A percentile compares a stretch with the other conserved stretches of the same genome.
Evolutionary conservation across 176 grass and related monocot species (phyloP).

Genomic region (Raddia guianensis): DNA sequence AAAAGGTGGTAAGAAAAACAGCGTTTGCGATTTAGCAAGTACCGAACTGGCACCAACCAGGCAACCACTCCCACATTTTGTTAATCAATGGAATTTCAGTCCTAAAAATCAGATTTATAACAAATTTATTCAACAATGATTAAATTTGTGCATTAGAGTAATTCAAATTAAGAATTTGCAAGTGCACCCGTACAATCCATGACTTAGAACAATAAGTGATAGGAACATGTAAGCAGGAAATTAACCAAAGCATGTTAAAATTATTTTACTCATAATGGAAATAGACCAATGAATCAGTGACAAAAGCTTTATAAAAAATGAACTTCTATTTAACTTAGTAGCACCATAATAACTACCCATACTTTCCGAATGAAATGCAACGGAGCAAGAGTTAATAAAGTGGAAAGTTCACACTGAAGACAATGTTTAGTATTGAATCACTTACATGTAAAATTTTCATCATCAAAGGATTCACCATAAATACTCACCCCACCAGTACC

Average conservation of each 20-base stretch:
- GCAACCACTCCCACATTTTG: neutral
- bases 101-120: constrained; percentile 8
- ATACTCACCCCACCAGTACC: constrained; percentile 75
- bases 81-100: constrained; percentile 1
- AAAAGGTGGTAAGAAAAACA: constrained; percentile 32
- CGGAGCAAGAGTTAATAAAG: constrained; percentile 2
- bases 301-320: neutral
- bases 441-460: constrained; percentile 74
- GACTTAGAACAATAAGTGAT: neutral
- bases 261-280: neutral
- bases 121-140: neutral
- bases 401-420: neutral
- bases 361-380: constrained; percentile 10
- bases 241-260: neutral
- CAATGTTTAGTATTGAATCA: constrained; percentile 15
- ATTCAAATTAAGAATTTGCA: neutral
- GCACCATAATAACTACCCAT: neutral
- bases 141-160: neutral
- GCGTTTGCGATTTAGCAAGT: constrained; percentile 13
- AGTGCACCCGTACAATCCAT: neutral
- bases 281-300: neutral
- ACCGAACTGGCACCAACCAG: neutral
- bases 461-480: constrained; percentile 59
- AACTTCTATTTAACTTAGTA: neutral
- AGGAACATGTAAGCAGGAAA: neutral